Evolutionary conservation across 192 early-diverging fungal genomes (phyloP), one percentile per base, ranked within the genome.

Genomic region (Oehlia diaphana): DNA sequence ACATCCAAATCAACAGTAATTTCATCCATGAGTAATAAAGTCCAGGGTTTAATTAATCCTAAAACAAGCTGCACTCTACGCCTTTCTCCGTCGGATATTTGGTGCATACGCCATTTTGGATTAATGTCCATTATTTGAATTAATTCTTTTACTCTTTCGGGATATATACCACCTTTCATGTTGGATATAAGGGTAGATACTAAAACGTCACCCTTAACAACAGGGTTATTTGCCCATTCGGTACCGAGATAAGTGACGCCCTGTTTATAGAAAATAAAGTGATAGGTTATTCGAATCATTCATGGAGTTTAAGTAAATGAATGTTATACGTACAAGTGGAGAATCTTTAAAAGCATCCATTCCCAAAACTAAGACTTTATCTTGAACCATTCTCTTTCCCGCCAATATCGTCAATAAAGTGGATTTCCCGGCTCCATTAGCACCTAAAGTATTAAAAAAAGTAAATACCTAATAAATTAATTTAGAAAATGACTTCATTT

Each of bases 1-100:
- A 94, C 91, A 85, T 95, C 94, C 31, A 95, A 82, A 84, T 95
- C 94, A 12, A 93, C 92, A 0, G 93, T 95, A 26, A 95, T 93
- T 81, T 95, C 94, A 80, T 95, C 94, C 33, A 95, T 76, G 37
- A 95, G 81, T 9, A 95, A 81, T 3, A 95, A 70, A 10, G 89
- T 83, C 91, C 90, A 93, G 35, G 90, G 92, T 33, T 89, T 85
- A 76, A 94, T 76, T 28, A 94, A 76, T 5, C 94, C 94, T 64
- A 95, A 87, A 3, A 95, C 92, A 66, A 94, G 88, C 74, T 95
- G 94, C 4, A 95, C 93, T 1, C 89, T 81, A 26, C 89, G 80
- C 64, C 88, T 81, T 76, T 89, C 76, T 8, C 93, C 93, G 86
- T 95, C 93, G 4, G 91, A 92, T 33, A 93, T 82, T 79, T 91